Conservation (phyloP, 1,139 yeast species). For the Nadsonia commutata region DNA sequence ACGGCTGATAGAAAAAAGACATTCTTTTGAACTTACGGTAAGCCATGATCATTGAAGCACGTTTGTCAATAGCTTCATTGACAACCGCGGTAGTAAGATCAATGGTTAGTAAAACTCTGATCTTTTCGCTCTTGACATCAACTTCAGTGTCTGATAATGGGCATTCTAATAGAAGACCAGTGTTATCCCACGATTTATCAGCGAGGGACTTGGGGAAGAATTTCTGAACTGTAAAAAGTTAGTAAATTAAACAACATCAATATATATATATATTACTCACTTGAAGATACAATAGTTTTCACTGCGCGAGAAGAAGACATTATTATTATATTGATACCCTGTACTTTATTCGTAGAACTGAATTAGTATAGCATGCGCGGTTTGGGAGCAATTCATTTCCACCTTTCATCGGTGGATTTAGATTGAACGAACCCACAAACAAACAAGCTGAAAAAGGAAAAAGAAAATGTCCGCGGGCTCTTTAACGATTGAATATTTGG, state of each 20-base stretch:
- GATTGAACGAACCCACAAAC: no score
- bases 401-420: no score
- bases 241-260: neutral
- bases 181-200: slow-evolving; percentile 85
- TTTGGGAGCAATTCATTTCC: no score
- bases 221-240: slow-evolving; percentile 35
- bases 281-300: slow-evolving; percentile 21
- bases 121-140: slow-evolving; percentile 9
- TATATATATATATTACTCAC: slow-evolving; percentile 18
- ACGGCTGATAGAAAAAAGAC: neutral
- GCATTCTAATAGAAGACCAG: slow-evolving; percentile 71
- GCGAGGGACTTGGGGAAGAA: slow-evolving; percentile 64
- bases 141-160: slow-evolving; percentile 18
- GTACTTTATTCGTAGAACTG: no score
- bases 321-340: neutral
- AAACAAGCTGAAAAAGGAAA: no score
- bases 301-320: slow-evolving; percentile 34
- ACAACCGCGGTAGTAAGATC: slow-evolving; percentile 79
- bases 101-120: slow-evolving; percentile 54
- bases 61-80: slow-evolving; percentile 55
- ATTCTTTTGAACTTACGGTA: slow-evolving; percentile 32
- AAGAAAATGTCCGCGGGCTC: neutral
- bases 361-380: no score
- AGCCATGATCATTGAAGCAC: slow-evolving; percentile 48
- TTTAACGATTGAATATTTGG: slow-evolving; percentile 16